Conservation (phyloP, 2,329 filamentous ascomycete species). For the Fusarium sp. region DNA sequence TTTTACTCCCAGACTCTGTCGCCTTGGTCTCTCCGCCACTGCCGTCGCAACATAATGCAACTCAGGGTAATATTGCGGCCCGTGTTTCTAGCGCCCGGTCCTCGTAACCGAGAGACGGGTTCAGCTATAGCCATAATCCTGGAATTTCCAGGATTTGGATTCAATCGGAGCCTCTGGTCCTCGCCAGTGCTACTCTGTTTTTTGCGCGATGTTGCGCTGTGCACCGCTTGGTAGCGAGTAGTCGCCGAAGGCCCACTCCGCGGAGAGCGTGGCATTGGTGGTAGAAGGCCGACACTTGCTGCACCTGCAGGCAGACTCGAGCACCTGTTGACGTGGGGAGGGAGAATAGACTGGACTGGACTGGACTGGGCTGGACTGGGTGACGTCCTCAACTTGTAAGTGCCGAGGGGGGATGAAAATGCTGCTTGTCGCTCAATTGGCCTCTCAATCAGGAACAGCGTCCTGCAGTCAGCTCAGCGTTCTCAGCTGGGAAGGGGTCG, state of each 20-base stretch:
- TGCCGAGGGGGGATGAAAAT: constrained; percentile 19
- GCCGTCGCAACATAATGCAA: constrained; percentile 2
- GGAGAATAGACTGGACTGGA: constrained; percentile 4
- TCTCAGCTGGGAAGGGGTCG: constrained; percentile 25
- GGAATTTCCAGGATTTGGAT: constrained; percentile 12
- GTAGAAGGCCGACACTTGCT: background rate
- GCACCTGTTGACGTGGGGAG: constrained; percentile 17
- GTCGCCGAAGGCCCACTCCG: constrained; percentile 1
- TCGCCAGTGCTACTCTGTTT: background rate
- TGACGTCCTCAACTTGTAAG: constrained; percentile 31
- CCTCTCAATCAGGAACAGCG: constrained; percentile 32
- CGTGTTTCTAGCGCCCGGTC: constrained; percentile 18
- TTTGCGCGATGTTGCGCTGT: background rate
- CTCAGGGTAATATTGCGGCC: constrained; percentile 17
- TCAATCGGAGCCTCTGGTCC: background rate
- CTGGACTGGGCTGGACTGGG: background rate
- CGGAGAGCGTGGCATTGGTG: background rate
- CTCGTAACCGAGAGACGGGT: constrained; percentile 11
- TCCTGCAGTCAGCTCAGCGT: constrained; percentile 18
- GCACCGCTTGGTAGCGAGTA: background rate
- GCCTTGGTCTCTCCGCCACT: constrained; percentile 6
- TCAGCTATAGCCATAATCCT: constrained; percentile 17
- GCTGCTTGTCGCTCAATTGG: constrained; percentile 12
- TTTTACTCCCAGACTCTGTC: background rate
- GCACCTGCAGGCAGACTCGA: background rate